A percentile compares a stretch with the other conserved stretches of the same genome.
These are phyloP conservation scores for Pestalotiopsis sp. DNA, from an alignment of 2,329 filamentous ascomycete species.

Conservation along the genomic window DNA sequence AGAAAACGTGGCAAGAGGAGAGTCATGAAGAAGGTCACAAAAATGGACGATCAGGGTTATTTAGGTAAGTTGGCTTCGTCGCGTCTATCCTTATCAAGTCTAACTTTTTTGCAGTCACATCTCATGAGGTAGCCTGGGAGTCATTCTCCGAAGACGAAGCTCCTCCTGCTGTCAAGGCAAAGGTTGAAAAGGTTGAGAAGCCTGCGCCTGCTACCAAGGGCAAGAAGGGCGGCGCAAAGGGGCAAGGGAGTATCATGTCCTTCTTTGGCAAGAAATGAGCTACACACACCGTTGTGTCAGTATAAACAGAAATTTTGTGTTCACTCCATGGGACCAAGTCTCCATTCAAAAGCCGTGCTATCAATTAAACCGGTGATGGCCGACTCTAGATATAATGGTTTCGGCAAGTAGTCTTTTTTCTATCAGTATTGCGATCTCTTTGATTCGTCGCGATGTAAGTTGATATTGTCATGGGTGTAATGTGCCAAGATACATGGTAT, in stretches of 20 bases:
- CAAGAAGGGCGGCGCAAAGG: slow-evolving; percentile 14
- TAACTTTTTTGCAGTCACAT: slow-evolving; percentile 25
- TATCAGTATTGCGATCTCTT: too few relatives aligned
- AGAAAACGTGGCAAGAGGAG: slow-evolving; percentile 32
- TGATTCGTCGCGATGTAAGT: too few relatives aligned
- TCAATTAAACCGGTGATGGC: too few relatives aligned
- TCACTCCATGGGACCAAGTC: too few relatives aligned
- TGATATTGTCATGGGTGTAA: too few relatives aligned
- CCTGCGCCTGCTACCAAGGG: slow-evolving; percentile 22
- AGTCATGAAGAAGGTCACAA: slow-evolving; percentile 34
- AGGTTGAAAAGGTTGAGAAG: slow-evolving; percentile 17
- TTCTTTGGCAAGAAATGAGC: slow-evolving; percentile 36
- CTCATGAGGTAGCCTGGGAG: slow-evolving; percentile 35
- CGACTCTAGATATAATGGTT: too few relatives aligned
- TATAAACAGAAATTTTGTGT: too few relatives aligned
- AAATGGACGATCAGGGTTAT: slow-evolving; percentile 37
- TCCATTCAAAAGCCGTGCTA: too few relatives aligned
- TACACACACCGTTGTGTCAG: background rate
- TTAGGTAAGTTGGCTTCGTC: slow-evolving; percentile 17
- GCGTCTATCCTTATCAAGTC: background rate
- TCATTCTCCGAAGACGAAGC: slow-evolving; percentile 37
- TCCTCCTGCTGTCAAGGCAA: slow-evolving; percentile 23
- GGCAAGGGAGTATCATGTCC: slow-evolving; percentile 36
- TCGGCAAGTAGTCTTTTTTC: too few relatives aligned
- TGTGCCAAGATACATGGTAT: too few relatives aligned